Evolutionary conservation across 2,329 filamentous ascomycete genomes (phyloP), one percentile per base, ranked within the genome.

Genomic region (Pseudogymnoascus sp.): DNA sequence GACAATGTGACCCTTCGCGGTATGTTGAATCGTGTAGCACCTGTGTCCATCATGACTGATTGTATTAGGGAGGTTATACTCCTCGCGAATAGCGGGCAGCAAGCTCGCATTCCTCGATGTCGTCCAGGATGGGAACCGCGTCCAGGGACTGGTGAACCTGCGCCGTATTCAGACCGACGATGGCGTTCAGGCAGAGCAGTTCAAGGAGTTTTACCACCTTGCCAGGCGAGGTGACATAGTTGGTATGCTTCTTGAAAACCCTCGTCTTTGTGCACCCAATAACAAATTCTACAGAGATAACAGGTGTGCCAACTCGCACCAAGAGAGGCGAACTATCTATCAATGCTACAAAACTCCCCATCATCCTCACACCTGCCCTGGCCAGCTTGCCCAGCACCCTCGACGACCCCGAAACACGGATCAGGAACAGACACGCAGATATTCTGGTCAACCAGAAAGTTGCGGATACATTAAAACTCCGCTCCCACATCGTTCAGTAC

Each of bases 21-120:
- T 71, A 70, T 61, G 65, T 63, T 62, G 64, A 61, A 61, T 64
- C 61, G 49, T 33, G 49, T 55, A 55, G 49, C 49, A 33, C 29
- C 49, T 33, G 49, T 55, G 29, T 26, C 58, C 49, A 60, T 59
- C 59, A 52, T 64, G 37, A 60, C 41, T 61, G 26, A 59, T 70
- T 66, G 62, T 72, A 61, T 72, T 78, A 87, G 91, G 92, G 74
- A 91, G 91, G 72, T 81, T 96, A 66, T 80, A 82, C 70, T 86
- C 86, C 55, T 83, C 89, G 71, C 89, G 91, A 65, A 79, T 83
- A 58, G 82, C 85, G 62, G 87, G 92, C 67, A 87, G 84, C 68
- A 91, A 89, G 75, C 85, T 99, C 68, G 80, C 91, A 66, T 99
- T 99, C 74, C 74, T 97, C 67, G 89, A 94, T 75, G 77, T 97